phyloP scores from a whole-genome alignment of 2,329 filamentous ascomycete genomes.

The Penicillium griseofulvum region DNA sequence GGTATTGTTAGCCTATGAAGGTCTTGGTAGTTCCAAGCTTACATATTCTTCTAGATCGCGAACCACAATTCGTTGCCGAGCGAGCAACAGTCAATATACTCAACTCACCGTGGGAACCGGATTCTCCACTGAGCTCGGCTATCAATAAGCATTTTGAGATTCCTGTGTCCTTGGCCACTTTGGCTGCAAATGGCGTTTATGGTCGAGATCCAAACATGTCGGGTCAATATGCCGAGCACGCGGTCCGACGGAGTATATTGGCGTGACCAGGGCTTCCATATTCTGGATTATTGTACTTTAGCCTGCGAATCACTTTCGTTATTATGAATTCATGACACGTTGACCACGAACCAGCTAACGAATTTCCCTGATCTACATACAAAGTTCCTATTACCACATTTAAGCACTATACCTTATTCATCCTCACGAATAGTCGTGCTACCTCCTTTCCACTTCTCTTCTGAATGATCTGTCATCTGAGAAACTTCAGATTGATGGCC shows the following conservation, averaged over 20 bases:
- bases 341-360: too few relatives aligned
- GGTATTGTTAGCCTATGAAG: slow-evolving; percentile 1
- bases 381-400: neutral
- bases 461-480: neutral
- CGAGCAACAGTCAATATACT: slow-evolving; percentile 23
- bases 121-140: neutral
- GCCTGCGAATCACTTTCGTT: neutral
- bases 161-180: slow-evolving; percentile 10
- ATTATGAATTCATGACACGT: neutral
- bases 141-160: slow-evolving; percentile 23
- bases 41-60: neutral
- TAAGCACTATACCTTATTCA: neutral
- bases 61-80: neutral
- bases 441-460: neutral
- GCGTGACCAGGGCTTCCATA: neutral
- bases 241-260: neutral
- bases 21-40: neutral
- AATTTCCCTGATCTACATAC: neutral
- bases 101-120: slow-evolving; percentile 11
- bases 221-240: neutral
- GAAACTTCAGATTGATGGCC: neutral
- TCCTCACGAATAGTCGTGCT: slow-evolving; percentile 1
- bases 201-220: neutral
- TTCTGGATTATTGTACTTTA: neutral
- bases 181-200: neutral